Base-by-base conservation (phyloP, 1,284 basidiomycete genomes). In the Irpex sp. region DNA sequence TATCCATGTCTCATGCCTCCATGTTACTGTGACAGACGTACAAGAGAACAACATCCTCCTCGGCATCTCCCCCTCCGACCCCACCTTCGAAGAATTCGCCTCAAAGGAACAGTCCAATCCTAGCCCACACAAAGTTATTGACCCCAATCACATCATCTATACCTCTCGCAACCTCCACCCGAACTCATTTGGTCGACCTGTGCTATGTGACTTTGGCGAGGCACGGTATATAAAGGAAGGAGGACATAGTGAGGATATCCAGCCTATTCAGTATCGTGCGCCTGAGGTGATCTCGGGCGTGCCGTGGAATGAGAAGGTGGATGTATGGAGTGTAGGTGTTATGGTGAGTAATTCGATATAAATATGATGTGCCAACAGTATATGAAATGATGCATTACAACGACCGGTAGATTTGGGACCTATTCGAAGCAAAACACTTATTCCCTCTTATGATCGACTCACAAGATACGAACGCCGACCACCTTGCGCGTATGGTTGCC, bases 251-350 rank as follows among this genome's bases (percentile, higher is more conserved):
- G 50, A n/a, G 3, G 50, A 51, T 51, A 51, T 51, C 2, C 50
- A 51, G 3, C 59, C 59, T 5, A 37, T 36, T 11, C 19, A 53
- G 15, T 59, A 60, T 26, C 66, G 67, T 7, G 55, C 68, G 1
- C 68, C 68, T 8, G 68, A 69, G 57, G 61, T 69, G 15, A 58
- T 68, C 35, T 31, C 66, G 4, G 59, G 61, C 5, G 39, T 58
- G 17, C 54, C 59, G 11, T 69, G 68, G 67, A 57, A 68, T 43
- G 61, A 61, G 59, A 63, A 66, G 47, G 62, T 62, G 5, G 68
- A 69, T 50, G 66, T 69, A 11, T 69, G 68, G 68, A 65, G 50
- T 19, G 50, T 51, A 3, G 50, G 50, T 51, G 50, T 51, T 26
- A 51, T 51, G 50, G 50, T 51, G 21, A n/a, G 50, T 3, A 9